Conservation (phyloP, 345 rosid species). For the Brassica rapa region DNA sequence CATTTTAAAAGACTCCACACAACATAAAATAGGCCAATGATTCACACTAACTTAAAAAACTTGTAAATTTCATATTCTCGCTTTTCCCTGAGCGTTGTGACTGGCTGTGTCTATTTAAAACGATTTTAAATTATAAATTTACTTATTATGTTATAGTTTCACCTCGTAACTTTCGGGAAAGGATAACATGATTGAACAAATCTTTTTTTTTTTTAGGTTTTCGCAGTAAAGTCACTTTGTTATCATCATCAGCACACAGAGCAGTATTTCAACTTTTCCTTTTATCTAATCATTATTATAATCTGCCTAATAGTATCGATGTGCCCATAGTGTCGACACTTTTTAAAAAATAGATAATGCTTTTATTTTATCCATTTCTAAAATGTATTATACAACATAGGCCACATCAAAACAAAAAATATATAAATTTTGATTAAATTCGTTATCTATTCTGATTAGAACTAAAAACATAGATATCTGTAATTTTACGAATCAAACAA, state of each 20-base stretch:
- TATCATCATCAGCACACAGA: slow-evolving; percentile 28
- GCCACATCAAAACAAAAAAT: no score
- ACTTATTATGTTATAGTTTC: no score
- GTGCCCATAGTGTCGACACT: slow-evolving; percentile 41
- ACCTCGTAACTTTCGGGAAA: slow-evolving; percentile 26
- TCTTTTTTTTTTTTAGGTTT: neutral
- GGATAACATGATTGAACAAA: slow-evolving; percentile 37
- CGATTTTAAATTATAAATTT: neutral
- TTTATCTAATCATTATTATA: slow-evolving; percentile 20
- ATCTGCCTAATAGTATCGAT: neutral
- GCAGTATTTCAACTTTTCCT: slow-evolving; percentile 22
- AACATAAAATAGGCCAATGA: slow-evolving; percentile 26
- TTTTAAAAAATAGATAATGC: neutral
- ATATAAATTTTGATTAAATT: no score
- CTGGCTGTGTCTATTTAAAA: slow-evolving; percentile 21
- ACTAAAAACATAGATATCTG: no score
- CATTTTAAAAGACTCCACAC: neutral
- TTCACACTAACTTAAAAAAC: slow-evolving; percentile 29
- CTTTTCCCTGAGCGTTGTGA: slow-evolving; percentile 29
- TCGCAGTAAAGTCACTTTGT: slow-evolving; percentile 24
- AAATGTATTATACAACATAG: neutral
- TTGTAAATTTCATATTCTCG: slow-evolving; percentile 4
- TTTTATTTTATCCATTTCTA: slow-evolving; percentile 1
- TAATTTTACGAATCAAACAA: no score
- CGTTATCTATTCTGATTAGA: no score